phyloP scores from a whole-genome alignment of 2,329 filamentous ascomycete species.

The Allantophomopsis lycopodina region DNA sequence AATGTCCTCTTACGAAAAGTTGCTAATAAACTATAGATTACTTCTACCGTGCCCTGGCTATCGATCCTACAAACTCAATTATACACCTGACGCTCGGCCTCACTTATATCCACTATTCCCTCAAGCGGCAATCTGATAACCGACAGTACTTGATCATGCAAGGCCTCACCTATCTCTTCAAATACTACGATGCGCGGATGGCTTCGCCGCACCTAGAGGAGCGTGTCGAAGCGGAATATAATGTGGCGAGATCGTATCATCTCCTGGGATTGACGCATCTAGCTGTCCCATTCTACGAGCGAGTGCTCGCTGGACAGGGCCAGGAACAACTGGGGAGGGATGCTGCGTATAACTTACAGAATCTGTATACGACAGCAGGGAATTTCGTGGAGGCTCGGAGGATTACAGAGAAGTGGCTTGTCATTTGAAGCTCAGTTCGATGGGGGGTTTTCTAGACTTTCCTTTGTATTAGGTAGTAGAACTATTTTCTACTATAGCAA shows the following conservation, averaged over 20 bases:
- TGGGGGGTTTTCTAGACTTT: too few relatives aligned
- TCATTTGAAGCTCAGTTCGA: conserved; percentile 9
- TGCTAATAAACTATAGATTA: conserved; percentile 43
- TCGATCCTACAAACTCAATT: conserved; percentile 64
- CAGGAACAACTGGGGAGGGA: conserved; percentile 50
- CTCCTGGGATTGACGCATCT: conserved; percentile 59
- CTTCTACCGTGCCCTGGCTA: conserved; percentile 63
- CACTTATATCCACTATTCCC: conserved; percentile 74
- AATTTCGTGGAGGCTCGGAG: conserved; percentile 44
- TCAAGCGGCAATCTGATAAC: conserved; percentile 85
- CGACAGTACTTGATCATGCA: conserved; percentile 79
- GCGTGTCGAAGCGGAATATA: conserved; percentile 69
- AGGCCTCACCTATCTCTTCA: conserved; percentile 66
- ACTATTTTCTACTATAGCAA: too few relatives aligned
- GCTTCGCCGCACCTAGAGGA: conserved; percentile 23
- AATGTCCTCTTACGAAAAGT: not conserved
- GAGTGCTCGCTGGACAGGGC: conserved; percentile 19
- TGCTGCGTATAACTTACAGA: conserved; percentile 62
- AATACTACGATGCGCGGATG: conserved; percentile 52
- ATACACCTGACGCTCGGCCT: conserved; percentile 72
- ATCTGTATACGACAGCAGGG: conserved; percentile 49
- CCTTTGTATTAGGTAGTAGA: too few relatives aligned
- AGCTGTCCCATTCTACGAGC: conserved; percentile 56
- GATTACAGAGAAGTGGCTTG: conserved; percentile 46
- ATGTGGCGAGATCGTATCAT: conserved; percentile 65